Evolutionary conservation across 148 eudicot species (phyloP).

Genomic region (Talinum fruticosum): DNA sequence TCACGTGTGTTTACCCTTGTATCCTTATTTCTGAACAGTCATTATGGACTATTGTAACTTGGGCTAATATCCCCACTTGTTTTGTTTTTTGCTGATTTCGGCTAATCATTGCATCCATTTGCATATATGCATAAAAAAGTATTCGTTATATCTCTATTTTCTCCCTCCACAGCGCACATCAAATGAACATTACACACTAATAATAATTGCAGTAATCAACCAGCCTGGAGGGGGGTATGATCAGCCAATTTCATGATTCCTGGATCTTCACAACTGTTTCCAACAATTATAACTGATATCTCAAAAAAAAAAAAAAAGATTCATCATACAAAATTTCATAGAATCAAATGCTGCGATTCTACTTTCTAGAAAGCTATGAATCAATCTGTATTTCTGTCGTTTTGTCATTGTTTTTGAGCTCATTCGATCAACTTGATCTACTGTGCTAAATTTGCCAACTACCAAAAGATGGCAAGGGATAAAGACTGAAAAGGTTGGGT

Average conservation of each 20-base stretch:
- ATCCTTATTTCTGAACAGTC: too few relatives aligned
- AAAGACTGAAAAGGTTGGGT: neutral
- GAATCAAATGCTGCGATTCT: slow-evolving; percentile 9
- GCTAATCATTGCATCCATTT: too few relatives aligned
- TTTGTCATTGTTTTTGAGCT: neutral
- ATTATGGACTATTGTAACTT: too few relatives aligned
- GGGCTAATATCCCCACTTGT: too few relatives aligned
- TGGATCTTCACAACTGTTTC: neutral
- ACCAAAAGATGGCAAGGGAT: neutral
- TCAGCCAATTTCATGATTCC: neutral
- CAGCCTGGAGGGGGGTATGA: neutral
- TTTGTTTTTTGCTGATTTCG: too few relatives aligned
- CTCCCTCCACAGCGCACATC: too few relatives aligned
- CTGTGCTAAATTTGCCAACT: neutral
- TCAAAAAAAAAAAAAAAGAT: neutral
- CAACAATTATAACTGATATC: neutral
- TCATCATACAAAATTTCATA: slow-evolving; percentile 2
- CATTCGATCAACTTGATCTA: neutral
- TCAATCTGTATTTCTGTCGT: slow-evolving; percentile 12
- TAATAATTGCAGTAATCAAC: too few relatives aligned
- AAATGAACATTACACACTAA: too few relatives aligned
- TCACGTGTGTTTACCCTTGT: too few relatives aligned
- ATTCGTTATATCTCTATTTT: too few relatives aligned
- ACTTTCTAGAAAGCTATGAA: neutral
- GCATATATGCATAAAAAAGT: too few relatives aligned